phyloP scores from a whole-genome alignment of 805 yeast genomes.

The Hagleromyces aurorensis region DNA sequence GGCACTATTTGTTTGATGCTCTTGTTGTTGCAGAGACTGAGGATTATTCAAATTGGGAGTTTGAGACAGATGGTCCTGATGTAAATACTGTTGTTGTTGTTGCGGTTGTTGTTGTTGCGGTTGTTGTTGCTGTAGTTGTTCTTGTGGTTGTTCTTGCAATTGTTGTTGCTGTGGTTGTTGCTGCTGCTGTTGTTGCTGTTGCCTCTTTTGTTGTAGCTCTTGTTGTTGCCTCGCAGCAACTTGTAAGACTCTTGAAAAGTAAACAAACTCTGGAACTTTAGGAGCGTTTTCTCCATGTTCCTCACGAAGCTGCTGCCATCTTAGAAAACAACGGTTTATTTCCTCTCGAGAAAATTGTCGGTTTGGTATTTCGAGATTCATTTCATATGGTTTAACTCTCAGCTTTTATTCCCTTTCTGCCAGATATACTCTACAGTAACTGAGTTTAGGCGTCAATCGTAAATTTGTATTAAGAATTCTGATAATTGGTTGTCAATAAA shows the following conservation, averaged over 20 bases:
- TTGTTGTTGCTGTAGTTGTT: constrained; percentile 1
- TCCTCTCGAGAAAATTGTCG: constrained; percentile 30
- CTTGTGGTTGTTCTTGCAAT: constrained; percentile 3
- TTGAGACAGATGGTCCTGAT: constrained; percentile 1
- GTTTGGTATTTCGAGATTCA: constrained; percentile 27
- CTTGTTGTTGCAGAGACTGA: constrained; percentile 5
- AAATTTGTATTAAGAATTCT: too few species aligned
- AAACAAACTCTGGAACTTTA: constrained; percentile 29
- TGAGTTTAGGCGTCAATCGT: too few species aligned
- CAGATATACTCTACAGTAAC: too few species aligned
- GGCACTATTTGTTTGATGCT: constrained; percentile 3
- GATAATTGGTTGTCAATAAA: too few species aligned
- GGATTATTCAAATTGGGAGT: too few species aligned
- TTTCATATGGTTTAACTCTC: constrained; percentile 1
- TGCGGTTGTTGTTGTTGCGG: constrained; percentile 7
- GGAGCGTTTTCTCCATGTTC: constrained; percentile 32
- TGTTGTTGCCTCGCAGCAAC: constrained; percentile 32
- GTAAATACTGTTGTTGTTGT: constrained; percentile 5
- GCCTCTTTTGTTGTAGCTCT: constrained; percentile 20
- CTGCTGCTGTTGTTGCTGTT: constrained; percentile 13
- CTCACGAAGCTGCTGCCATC: constrained; percentile 33
- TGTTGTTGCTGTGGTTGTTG: constrained; percentile 6
- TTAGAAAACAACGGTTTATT: constrained; percentile 27
- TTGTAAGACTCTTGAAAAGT: constrained; percentile 29
- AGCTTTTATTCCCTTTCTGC: constrained; percentile 1